Percentiles rank a stretch among this genome's conserved stretches.
Evolutionary conservation across 2,329 filamentous ascomycete genomes (phyloP).

Genomic region (Colletotrichum neosansevieriae): DNA sequence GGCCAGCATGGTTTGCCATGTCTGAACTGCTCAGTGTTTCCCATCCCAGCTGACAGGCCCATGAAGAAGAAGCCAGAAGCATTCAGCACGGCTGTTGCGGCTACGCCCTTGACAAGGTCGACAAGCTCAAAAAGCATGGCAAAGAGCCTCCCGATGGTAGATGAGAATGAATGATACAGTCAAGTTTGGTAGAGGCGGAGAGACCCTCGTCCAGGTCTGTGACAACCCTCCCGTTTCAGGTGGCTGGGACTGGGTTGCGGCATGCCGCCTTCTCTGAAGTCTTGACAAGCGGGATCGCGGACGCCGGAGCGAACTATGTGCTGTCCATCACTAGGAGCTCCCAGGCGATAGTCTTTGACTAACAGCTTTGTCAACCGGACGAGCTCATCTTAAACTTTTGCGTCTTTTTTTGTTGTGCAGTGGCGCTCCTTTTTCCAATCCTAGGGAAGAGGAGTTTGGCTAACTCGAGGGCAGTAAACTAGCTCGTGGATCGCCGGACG

Average conservation of each 20-base stretch:
- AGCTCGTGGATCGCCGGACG: slow-evolving; percentile 34
- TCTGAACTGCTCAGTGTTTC: slow-evolving; percentile 1
- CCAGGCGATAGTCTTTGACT: slow-evolving; percentile 22
- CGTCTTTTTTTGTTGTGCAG: neutral
- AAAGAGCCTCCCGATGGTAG: slow-evolving; percentile 6
- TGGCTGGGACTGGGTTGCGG: slow-evolving; percentile 28
- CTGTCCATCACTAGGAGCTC: slow-evolving; percentile 11
- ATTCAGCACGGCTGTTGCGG: slow-evolving; percentile 22
- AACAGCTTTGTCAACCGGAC: slow-evolving; percentile 36
- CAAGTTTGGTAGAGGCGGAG: slow-evolving; percentile 3
- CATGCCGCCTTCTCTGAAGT: slow-evolving; percentile 21
- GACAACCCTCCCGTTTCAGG: slow-evolving; percentile 41
- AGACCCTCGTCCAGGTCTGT: slow-evolving; percentile 33
- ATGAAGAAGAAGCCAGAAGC: neutral
- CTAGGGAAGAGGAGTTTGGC: neutral
- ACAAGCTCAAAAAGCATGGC: slow-evolving; percentile 11
- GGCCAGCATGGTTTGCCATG: neutral
- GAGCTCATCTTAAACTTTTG: slow-evolving; percentile 14
- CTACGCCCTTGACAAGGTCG: slow-evolving; percentile 15
- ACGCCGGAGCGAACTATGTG: slow-evolving; percentile 19
- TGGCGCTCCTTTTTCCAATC: neutral
- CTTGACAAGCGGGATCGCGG: slow-evolving; percentile 38
- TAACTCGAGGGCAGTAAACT: slow-evolving; percentile 20
- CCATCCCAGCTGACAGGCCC: neutral
- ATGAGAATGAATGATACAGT: slow-evolving; percentile 11